Evolutionary conservation across 441 rosid genomes (phyloP).

Genomic region (Gossypium trilobum): DNA sequence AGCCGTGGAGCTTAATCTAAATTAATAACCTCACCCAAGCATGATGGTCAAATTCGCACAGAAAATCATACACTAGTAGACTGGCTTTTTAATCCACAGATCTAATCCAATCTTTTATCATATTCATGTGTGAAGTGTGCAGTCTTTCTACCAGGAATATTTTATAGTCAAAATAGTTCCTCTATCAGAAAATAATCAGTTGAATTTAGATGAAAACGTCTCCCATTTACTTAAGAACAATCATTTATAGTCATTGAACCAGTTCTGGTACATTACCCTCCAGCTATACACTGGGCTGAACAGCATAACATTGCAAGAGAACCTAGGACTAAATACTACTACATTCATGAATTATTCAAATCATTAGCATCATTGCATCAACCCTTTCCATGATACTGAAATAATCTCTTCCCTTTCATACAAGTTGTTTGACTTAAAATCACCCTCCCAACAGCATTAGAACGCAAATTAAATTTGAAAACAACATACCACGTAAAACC

Average conservation of each 20-base stretch:
- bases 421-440: not conserved
- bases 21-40: not conserved
- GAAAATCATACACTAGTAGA: not conserved
- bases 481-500: conserved; percentile 61
- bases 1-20: not conserved
- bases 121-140: not conserved
- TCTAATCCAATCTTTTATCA: not conserved
- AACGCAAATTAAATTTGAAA: not conserved
- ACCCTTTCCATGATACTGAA: not conserved
- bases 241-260: not conserved
- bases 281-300: not conserved
- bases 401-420: not conserved
- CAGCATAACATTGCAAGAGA: not conserved
- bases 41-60: not conserved
- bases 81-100: not conserved
- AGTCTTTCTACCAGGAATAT: not conserved
- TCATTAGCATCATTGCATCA: not conserved
- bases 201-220: not conserved
- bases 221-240: not conserved
- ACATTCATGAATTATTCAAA: conserved; percentile 5
- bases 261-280: not conserved
- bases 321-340: not conserved
- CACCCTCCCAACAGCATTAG: conserved; percentile 6
- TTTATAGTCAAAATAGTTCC: not conserved
- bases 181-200: not conserved